A percentile compares a stretch with the other conserved stretches of the same genome.
Conservation (phyloP, 352 stramenopile genomes). For the Peronospora belbahrii region DNA sequence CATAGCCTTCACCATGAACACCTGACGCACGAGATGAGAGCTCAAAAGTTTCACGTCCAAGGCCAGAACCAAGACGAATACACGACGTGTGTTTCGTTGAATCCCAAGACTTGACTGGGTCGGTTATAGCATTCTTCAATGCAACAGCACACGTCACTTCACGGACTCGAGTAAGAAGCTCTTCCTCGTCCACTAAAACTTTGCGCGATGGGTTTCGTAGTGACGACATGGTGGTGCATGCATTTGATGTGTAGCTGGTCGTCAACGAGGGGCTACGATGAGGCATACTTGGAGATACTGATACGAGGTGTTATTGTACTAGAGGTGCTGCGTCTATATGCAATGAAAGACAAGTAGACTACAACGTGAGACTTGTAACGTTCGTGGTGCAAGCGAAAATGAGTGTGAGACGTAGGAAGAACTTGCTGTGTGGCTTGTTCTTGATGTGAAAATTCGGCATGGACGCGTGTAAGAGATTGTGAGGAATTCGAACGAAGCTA, state of each 20-base stretch:
- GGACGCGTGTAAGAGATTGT: background rate
- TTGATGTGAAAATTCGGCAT: background rate
- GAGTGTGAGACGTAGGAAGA: background rate
- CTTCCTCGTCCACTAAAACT: slow-evolving; percentile 20
- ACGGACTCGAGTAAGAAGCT: slow-evolving; percentile 20
- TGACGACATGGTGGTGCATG: slow-evolving; percentile 6
- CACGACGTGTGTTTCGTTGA: slow-evolving; percentile 4
- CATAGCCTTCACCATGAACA: slow-evolving; percentile 6
- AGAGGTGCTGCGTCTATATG: no score
- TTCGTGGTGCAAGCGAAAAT: background rate
- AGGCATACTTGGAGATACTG: no score
- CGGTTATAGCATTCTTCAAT: slow-evolving; percentile 18
- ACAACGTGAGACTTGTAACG: background rate
- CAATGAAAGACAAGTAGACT: background rate
- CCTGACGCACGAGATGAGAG: slow-evolving; percentile 13
- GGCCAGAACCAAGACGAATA: slow-evolving; percentile 11
- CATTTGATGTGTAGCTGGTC: slow-evolving; percentile 11
- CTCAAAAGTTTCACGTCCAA: slow-evolving; percentile 11
- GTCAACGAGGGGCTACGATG: slow-evolving; percentile 1
- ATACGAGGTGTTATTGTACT: no score
- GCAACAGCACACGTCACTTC: slow-evolving; percentile 5
- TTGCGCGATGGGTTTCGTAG: slow-evolving; percentile 7
- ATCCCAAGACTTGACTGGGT: slow-evolving; percentile 17
- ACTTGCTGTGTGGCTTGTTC: background rate
- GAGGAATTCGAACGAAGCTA: no score